These are phyloP conservation scores for Hibiscus mutabilis DNA, from an alignment of 345 rosid species.

Conservation along the genomic window DNA sequence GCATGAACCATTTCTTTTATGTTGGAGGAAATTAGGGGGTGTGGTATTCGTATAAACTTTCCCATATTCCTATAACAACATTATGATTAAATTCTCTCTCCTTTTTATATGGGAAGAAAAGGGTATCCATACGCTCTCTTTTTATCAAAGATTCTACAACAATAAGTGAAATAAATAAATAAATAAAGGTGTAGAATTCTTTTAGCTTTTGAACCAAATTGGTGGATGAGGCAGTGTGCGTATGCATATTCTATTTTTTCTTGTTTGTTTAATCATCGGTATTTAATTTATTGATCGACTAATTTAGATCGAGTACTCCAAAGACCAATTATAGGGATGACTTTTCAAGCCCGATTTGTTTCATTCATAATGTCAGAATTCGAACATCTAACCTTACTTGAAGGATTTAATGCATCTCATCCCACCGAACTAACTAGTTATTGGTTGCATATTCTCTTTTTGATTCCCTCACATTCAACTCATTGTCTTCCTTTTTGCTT, in stretches of 20 bases:
- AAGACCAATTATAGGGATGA: too few species aligned
- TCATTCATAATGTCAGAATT: too few species aligned
- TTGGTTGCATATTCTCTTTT: neutral
- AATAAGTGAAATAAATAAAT: neutral
- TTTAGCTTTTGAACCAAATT: neutral
- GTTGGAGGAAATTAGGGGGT: neutral
- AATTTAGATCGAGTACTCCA: too few species aligned
- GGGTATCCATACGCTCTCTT: neutral
- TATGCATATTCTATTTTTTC: constrained; percentile 7
- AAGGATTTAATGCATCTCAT: too few species aligned
- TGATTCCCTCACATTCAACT: neutral
- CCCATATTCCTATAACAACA: constrained; percentile 18
- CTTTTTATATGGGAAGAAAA: neutral
- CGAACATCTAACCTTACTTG: too few species aligned
- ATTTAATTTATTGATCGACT: too few species aligned
- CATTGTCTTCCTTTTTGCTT: neutral
- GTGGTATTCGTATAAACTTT: constrained; percentile 10
- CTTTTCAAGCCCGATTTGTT: too few species aligned
- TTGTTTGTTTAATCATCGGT: too few species aligned
- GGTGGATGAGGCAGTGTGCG: constrained; percentile 15
- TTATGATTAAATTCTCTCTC: constrained; percentile 15
- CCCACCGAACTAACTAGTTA: too few species aligned
- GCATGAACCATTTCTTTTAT: too few species aligned
- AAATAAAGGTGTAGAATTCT: neutral
- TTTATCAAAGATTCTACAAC: neutral